Base-by-base conservation (phyloP, 139 green algal species). In the Coelastrella sp. region DNA sequence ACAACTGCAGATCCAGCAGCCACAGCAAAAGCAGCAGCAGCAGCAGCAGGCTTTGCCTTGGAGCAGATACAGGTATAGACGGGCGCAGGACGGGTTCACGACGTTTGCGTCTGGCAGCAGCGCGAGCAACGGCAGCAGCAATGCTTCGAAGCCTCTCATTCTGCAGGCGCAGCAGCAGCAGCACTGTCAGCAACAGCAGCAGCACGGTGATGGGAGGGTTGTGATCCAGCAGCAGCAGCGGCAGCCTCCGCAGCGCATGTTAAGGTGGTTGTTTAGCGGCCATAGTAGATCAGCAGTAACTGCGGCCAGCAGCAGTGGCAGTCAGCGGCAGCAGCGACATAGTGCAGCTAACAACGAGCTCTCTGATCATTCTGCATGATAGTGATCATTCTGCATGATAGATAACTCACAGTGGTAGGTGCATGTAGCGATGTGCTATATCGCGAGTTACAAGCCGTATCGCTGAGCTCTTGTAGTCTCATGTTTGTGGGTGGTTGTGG, bases 221-320 rank as follows among this genome's bases (percentile, higher is more conserved):
- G 32, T 47, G 32, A 47, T 47, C 32, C 19, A 77, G 65, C 83
- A 76, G 14, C 65, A 90, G 20, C 73, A 81, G 7, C 85, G 60
- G 17, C 66, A 58, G 7, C 19, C 66, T 4, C 68, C 54, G 4
- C 68, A 80, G 68, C 83, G 54, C 8, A 80, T 88, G 83, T 19
- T 88, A 57, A 14, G 20, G 2, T 88, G 83, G 83, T 68, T 88
- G 83, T 80, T 88, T n/a, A 80, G 80, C 5, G 83, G 68, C 16
- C 22, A 32, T 7, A 87, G 82, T 16, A 79, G 64, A 87, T 17
- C 80, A 59, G 80, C 58, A 87, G 22, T 54, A 64, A 14, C 81
- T 54, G 20, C 22, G 54, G 23, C 81, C 4, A 77, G 61, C 81
- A 60, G 6, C 10, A 76, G 11, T 32, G 20, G 68, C 22, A 76